These are phyloP conservation scores for Hypoxylon rickii DNA, from an alignment of 495 filamentous ascomycete species.

Conservation along the genomic window DNA sequence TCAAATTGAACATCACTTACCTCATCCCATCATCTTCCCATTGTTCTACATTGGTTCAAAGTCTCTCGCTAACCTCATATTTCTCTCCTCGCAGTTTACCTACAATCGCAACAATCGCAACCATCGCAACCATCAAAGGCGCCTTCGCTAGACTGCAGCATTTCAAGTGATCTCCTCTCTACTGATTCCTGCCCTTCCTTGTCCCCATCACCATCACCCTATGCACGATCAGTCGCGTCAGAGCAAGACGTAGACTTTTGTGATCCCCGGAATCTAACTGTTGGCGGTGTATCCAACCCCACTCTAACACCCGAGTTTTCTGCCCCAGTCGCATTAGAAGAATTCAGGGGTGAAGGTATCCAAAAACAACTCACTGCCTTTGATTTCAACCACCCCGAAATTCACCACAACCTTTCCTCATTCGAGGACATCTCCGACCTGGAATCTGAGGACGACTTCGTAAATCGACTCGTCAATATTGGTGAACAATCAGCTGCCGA, in stretches of 20 bases:
- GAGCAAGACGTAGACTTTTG: conserved; percentile 84
- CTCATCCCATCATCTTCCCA: too few species aligned
- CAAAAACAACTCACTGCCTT: conserved; percentile 54
- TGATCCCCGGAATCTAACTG: conserved; percentile 89
- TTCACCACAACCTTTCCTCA: conserved; percentile 66
- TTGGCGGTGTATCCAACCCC: conserved; percentile 60
- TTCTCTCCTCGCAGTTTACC: conserved; percentile 66
- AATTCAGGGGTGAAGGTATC: conserved; percentile 64
- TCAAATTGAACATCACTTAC: too few species aligned
- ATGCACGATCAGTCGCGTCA: conserved; percentile 69
- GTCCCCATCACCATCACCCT: conserved; percentile 78
- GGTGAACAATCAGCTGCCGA: conserved; percentile 57
- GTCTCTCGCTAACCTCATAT: conserved; percentile 41
- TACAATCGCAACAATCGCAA: conserved; percentile 60
- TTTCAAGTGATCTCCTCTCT: conserved; percentile 74
- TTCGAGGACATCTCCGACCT: conserved; percentile 90
- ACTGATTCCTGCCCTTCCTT: conserved; percentile 79
- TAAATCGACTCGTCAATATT: conserved; percentile 75
- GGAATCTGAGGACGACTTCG: conserved; percentile 90
- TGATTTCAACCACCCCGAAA: conserved; percentile 56
- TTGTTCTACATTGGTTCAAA: too few species aligned
- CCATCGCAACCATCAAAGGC: conserved; percentile 36
- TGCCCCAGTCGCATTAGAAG: conserved; percentile 61
- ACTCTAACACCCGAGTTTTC: conserved; percentile 68
- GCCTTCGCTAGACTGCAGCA: conserved; percentile 66